These are phyloP conservation scores for Septoria petroselini DNA, from an alignment of 2,329 filamentous ascomycete genomes.

Conservation along the genomic window DNA sequence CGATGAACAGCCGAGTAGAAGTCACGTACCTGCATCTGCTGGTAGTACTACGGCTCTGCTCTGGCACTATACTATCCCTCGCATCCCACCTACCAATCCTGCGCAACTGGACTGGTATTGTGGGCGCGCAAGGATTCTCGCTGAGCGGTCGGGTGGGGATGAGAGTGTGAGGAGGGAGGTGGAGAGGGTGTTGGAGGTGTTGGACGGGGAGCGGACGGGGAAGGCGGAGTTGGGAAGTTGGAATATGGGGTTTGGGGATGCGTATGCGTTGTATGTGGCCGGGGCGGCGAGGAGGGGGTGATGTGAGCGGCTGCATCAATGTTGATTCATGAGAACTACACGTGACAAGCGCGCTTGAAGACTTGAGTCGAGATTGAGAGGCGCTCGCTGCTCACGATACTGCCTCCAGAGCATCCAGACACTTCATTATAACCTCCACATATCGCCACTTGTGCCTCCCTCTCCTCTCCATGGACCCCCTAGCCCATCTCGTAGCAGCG, in stretches of 20 bases:
- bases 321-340: no score
- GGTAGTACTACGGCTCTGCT: not conserved
- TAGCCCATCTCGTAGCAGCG: no score
- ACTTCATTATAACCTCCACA: no score
- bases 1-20: no score
- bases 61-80: slow-evolving; percentile 8
- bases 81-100: not conserved
- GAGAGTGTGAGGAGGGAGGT: slow-evolving; percentile 3
- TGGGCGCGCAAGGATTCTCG: slow-evolving; percentile 6
- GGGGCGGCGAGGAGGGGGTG: slow-evolving; percentile 1
- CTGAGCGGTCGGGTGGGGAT: not conserved
- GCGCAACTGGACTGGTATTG: slow-evolving; percentile 15
- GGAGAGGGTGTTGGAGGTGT: slow-evolving; percentile 8
- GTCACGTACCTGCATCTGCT: no score
- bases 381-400: no score
- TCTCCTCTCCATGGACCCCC: no score
- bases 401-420: no score
- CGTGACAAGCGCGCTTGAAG: no score
- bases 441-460: no score
- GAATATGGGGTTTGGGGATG: slow-evolving; percentile 14
- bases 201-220: slow-evolving; percentile 4
- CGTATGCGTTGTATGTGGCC: not conserved
- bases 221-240: slow-evolving; percentile 1
- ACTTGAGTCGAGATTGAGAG: no score
- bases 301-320: no score